Percentiles rank a stretch among this genome's conserved stretches.
Conservation (phyloP, 768 basidiomycete species). For the Daedalea quercina region DNA sequence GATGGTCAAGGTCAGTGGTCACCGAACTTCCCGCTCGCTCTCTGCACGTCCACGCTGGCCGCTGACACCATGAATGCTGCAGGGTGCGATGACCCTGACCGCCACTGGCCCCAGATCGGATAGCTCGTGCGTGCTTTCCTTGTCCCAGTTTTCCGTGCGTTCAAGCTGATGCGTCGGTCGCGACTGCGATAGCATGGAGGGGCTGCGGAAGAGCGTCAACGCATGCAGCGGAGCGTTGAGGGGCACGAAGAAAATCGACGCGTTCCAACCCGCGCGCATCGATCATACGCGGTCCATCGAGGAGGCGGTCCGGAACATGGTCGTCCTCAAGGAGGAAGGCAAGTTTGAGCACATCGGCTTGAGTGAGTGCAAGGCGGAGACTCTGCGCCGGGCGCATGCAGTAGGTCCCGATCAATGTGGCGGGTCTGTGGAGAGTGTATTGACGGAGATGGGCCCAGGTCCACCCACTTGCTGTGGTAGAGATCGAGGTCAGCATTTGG, state of each 20-base stretch:
- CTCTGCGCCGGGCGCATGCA: slow-evolving; percentile 33
- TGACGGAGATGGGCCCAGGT: slow-evolving; percentile 29
- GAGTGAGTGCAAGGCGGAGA: slow-evolving; percentile 45
- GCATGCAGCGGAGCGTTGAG: slow-evolving; percentile 38
- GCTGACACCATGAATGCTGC: too few species aligned
- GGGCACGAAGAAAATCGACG: slow-evolving; percentile 48
- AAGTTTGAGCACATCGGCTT: slow-evolving; percentile 55
- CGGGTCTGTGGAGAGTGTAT: too few species aligned
- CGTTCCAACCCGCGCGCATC: slow-evolving; percentile 49
- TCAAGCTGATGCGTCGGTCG: too few species aligned
- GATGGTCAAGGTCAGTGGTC: slow-evolving; percentile 42
- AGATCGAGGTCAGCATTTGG: slow-evolving; percentile 65
- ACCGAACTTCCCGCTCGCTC: too few species aligned
- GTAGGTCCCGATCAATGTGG: slow-evolving; percentile 20
- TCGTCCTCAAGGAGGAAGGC: slow-evolving; percentile 43
- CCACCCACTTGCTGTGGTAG: slow-evolving; percentile 49
- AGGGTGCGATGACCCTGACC: slow-evolving; percentile 18
- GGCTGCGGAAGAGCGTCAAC: slow-evolving; percentile 42
- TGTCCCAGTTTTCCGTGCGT: too few species aligned
- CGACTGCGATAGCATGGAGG: slow-evolving; percentile 24
- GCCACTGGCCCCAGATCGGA: slow-evolving; percentile 12
- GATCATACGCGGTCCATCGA: slow-evolving; percentile 40
- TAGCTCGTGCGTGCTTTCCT: too few species aligned
- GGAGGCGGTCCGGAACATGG: slow-evolving; percentile 36
- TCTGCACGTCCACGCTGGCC: too few species aligned